Conservation (phyloP, 2,329 filamentous ascomycete species). For the Stagonosporopsis cucurbitacearum region DNA sequence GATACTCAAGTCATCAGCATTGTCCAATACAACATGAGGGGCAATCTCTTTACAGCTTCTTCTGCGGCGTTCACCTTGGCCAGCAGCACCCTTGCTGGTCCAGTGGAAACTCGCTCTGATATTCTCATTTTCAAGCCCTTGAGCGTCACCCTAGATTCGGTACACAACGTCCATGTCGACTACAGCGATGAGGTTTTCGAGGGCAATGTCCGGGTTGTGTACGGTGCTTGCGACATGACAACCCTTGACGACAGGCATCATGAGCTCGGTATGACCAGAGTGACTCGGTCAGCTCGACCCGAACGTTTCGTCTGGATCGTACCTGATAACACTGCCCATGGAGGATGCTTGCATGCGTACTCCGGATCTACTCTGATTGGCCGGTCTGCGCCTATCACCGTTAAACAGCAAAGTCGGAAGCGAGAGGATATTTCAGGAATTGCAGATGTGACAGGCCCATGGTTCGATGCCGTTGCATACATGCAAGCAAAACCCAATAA, state of each 20-base stretch:
- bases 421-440: slow-evolving; percentile 55
- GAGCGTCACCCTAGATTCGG: slow-evolving; percentile 47
- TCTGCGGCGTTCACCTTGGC: slow-evolving; percentile 38
- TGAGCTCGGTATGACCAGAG: slow-evolving; percentile 49
- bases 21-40: slow-evolving; percentile 32
- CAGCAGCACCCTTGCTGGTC: slow-evolving; percentile 26
- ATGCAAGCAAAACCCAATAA: slow-evolving; percentile 62
- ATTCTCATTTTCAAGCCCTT: slow-evolving; percentile 44
- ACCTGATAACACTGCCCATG: slow-evolving; percentile 47
- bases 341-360: slow-evolving; percentile 56
- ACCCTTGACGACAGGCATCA: slow-evolving; percentile 51
- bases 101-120: slow-evolving; percentile 29
- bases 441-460: slow-evolving; percentile 64
- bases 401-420: slow-evolving; percentile 46
- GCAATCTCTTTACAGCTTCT: slow-evolving; percentile 33
- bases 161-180: slow-evolving; percentile 59
- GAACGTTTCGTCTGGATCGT: slow-evolving; percentile 58
- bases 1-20: slow-evolving; percentile 5
- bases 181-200: slow-evolving; percentile 51
- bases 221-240: slow-evolving; percentile 54
- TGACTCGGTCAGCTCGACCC: slow-evolving; percentile 47
- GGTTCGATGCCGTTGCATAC: slow-evolving; percentile 70
- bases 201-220: slow-evolving; percentile 54
- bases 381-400: slow-evolving; percentile 49
- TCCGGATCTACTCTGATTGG: slow-evolving; percentile 50